Evolutionary conservation across 805 yeast genomes (phyloP), one percentile per base, ranked within the genome.

Genomic region (Myxozyma udenii): DNA sequence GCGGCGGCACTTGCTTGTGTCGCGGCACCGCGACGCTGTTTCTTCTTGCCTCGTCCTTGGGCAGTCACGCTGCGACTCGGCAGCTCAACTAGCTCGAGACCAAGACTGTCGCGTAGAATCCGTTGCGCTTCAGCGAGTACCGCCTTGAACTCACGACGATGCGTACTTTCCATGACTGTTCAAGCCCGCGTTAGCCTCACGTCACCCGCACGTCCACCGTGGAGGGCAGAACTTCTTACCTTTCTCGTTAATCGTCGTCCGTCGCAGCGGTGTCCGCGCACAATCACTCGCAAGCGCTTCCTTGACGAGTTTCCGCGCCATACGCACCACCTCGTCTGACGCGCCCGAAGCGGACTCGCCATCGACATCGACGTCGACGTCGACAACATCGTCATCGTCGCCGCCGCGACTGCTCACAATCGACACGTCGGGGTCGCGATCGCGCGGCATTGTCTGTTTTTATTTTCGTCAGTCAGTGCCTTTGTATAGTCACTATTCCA

Each of bases 301-400:
- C 30, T 43, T 38, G 16, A 54, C 58, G 22, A 56, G 40, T 18
- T 55, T 55, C 38, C 44, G 44, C n/a, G 55, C 60, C 59, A 56
- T 49, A 7, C 60, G 46, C 24, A 24, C 19, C n/a, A 54, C 21
- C 16, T 47, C 57, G 39, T 48, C 53, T 5, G 30, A 24, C 12
- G 14, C 16, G 19, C 32, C 43, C n/a, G n/a, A 32, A 18, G n/a
- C 35, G 11, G n/a, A 5, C 19, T 22, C 43, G n/a, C 14, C 43
- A 9, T 22, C 35, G 25, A 7, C 43, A 14, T 40, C 37, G 23
- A 5, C 11, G 7, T 28, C 45, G 38, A 12, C 41, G 12, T 41
- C 43, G 38, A 12, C 43, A 9, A 9, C 22, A 11, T 41, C 43
- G n/a, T 25, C 39, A 7, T 28, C 26, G 30, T 30, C 46, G n/a